A percentile compares a stretch with the other conserved stretches of the same genome.
Conservation (phyloP, 192 early-diverging fungal species). For the Coemansia guatemalensis region DNA sequence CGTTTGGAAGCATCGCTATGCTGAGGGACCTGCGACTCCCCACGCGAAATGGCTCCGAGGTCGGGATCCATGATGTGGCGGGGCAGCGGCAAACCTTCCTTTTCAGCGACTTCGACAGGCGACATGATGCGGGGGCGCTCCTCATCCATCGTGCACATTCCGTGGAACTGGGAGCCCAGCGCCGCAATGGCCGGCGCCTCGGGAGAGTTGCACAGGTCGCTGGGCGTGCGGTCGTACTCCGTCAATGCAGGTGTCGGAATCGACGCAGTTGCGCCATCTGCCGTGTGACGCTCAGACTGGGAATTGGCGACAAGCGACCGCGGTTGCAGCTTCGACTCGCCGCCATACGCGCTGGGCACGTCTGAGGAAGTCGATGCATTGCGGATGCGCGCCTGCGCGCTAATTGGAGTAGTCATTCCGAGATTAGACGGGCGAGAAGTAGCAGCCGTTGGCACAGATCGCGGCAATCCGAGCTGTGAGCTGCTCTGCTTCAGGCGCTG, state of each 20-base stretch:
- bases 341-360: neutral
- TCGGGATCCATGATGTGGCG: slow-evolving; percentile 46
- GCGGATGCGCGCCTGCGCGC: slow-evolving; percentile 1
- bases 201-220: slow-evolving; percentile 5
- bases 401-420: neutral
- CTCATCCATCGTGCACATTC: slow-evolving; percentile 6
- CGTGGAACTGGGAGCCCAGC: slow-evolving; percentile 5
- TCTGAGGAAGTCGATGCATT: slow-evolving; percentile 8
- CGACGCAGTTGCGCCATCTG: slow-evolving; percentile 15
- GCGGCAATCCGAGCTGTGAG: too few species aligned
- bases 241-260: slow-evolving; percentile 45
- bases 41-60: slow-evolving; percentile 19
- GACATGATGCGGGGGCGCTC: slow-evolving; percentile 39
- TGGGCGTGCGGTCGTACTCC: slow-evolving; percentile 32
- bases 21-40: slow-evolving; percentile 23
- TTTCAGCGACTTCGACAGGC: slow-evolving; percentile 49
- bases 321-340: neutral
- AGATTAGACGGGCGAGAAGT: too few species aligned
- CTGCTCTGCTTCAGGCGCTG: too few species aligned
- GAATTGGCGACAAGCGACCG: neutral
- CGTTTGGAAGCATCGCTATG: neutral
- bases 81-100: slow-evolving; percentile 46
- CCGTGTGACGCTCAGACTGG: neutral
- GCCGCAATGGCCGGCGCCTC: neutral
- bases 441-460: too few species aligned